These are phyloP conservation scores for Cenchrus purpureus DNA, from an alignment of 176 grass and related monocot species.

Conservation along the genomic window DNA sequence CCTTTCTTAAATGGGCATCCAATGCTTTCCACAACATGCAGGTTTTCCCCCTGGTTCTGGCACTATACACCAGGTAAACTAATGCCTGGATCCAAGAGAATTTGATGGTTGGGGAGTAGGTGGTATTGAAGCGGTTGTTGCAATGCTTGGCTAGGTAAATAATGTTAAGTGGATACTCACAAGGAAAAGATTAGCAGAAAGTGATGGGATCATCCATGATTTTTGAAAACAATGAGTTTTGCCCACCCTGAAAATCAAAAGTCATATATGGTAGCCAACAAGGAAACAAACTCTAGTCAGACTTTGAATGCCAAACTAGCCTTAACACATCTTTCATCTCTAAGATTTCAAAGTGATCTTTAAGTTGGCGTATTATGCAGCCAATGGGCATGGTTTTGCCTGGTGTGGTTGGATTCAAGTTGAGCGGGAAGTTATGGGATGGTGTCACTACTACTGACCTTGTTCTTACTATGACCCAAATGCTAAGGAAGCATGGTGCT, in stretches of 20 bases:
- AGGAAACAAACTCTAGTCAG: too few relatives aligned
- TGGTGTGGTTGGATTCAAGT: constrained; percentile 85
- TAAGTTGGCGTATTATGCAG: constrained; percentile 51
- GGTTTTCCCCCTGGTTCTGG: constrained; percentile 84
- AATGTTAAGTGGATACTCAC: too few relatives aligned
- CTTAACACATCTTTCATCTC: background rate
- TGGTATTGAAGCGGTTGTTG: constrained; percentile 79
- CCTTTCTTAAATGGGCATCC: constrained; percentile 88
- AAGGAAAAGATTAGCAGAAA: too few relatives aligned
- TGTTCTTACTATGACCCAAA: constrained; percentile 81
- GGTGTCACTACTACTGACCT: constrained; percentile 84
- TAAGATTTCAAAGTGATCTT: background rate
- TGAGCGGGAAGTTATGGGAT: constrained; percentile 60
- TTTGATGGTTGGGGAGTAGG: constrained; percentile 80
- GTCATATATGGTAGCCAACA: too few relatives aligned
- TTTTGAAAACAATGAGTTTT: too few relatives aligned
- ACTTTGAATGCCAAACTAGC: background rate
- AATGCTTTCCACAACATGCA: constrained; percentile 83
- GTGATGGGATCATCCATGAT: too few relatives aligned
- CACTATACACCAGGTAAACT: constrained; percentile 77
- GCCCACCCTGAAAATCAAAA: too few relatives aligned
- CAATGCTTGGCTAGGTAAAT: constrained; percentile 92
- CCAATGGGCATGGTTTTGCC: constrained; percentile 95
- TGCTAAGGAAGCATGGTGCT: constrained; percentile 84
- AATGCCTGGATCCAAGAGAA: background rate